Evolutionary conservation across 192 early-diverging fungal genomes (phyloP), one percentile per base, ranked within the genome.

Genomic region (Coemansia sp.): DNA sequence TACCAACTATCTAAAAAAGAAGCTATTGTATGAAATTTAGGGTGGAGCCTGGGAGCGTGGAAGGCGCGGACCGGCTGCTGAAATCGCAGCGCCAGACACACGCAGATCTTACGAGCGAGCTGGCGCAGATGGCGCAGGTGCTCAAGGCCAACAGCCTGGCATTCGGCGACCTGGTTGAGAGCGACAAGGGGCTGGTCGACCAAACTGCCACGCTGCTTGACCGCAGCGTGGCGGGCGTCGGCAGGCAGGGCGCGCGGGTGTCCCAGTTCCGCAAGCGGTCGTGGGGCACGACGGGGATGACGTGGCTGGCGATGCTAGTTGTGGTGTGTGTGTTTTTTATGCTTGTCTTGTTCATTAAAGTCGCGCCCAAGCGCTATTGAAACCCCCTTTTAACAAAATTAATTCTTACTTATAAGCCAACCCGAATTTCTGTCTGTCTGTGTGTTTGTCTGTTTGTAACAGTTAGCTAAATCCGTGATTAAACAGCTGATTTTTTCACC

Each of bases 221-320:
- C 22, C 49, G 55, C 38, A 80, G 69, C 57, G 62, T 66, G 27
- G 33, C 61, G n/a, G 54, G 67, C 12, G 58, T 80, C 29, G 58
- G 58, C 19, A 54, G 22, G 30, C 77, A 80, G n/a, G 72, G 77
- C 16, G 51, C 35, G 5, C 64, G 72, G 38, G 63, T 80, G 28
- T 47, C 42, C 47, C 67, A 71, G 58, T 80, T 71, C 68, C 77
- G 77, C 59, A 71, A 70, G 64, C 71, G 65, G 24, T 64, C 77
- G 23, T 80, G 77, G 77, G 77, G 71, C 48, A 80, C 77, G 21
- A 74, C 77, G 5, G 77, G 77, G 16, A 45, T 80, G 56, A 80
- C 77, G 7, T 74, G 71, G 77, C 45, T 70, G 57, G 54, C 58
- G 43, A 60, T 80, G 43, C 60, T 70, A 29, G 60, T 74, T 9